phyloP scores from a whole-genome alignment of 1,284 basidiomycete species.

The Ustilago curta region DNA sequence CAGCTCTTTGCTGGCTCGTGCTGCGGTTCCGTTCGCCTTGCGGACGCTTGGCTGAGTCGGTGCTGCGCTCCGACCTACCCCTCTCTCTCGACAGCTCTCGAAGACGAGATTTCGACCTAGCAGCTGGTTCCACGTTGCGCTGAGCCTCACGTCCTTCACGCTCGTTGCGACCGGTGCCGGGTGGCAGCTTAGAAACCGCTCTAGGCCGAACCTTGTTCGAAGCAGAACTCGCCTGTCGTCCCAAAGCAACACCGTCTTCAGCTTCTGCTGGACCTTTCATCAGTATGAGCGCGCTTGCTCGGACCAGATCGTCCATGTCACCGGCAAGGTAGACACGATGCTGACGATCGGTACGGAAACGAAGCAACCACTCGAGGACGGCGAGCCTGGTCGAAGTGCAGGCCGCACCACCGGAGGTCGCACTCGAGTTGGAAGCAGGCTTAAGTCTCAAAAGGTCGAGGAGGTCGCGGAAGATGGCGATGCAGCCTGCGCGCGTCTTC shows the following conservation, averaged over 20 bases:
- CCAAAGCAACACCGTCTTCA: slow-evolving; percentile 26
- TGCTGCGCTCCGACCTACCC: slow-evolving; percentile 36
- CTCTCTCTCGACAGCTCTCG: slow-evolving; percentile 47
- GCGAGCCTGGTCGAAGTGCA: slow-evolving; percentile 74
- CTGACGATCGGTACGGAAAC: slow-evolving; percentile 88
- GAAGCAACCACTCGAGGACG: slow-evolving; percentile 87
- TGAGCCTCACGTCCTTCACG: slow-evolving; percentile 46
- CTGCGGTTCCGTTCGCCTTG: slow-evolving; percentile 72
- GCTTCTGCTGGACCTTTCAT: slow-evolving; percentile 37
- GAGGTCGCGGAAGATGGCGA: slow-evolving; percentile 63
- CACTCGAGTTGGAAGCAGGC: slow-evolving; percentile 5
- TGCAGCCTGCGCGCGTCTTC: slow-evolving; percentile 53
- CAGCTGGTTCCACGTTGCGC: slow-evolving; percentile 27
- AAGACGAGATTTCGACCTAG: slow-evolving; percentile 38
- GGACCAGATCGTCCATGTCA: slow-evolving; percentile 71
- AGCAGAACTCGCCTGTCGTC: slow-evolving; percentile 61
- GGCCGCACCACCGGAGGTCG: slow-evolving; percentile 15
- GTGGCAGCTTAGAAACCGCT: slow-evolving; percentile 22
- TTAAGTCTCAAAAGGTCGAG: slow-evolving; percentile 53
- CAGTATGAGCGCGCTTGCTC: slow-evolving; percentile 30
- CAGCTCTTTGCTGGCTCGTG: slow-evolving; percentile 69
- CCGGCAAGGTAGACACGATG: slow-evolving; percentile 82
- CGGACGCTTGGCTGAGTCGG: slow-evolving; percentile 27
- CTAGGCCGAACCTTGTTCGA: slow-evolving; percentile 22
- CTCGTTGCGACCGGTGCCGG: slow-evolving; percentile 19